Evolutionary conservation across 164 flowering plant genomes (phyloP), one percentile per base, ranked within the genome.

Genomic region (Macadamia integrifolia): DNA sequence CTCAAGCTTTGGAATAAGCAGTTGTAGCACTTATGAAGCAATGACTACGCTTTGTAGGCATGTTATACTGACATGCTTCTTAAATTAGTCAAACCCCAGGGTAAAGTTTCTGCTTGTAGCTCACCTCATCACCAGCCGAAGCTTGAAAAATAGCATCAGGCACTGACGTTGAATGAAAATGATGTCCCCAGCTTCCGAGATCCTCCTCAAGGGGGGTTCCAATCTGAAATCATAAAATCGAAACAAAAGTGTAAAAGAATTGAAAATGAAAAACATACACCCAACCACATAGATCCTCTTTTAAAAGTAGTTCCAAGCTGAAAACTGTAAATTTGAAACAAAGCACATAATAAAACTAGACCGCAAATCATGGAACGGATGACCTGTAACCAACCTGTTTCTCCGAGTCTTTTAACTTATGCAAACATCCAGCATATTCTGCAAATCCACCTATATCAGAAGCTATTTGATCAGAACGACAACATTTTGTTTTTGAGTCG

Each of bases 61-160:
- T 23, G 69, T 3, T n/a, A 67, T 14, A n/a, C 9, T 23, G 43
- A 11, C 17, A 6, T 6, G n/a, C 7, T 29, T 13, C 44, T 42
- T 40, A 29, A 48, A 64, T 46, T 58, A 28, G 59, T 48, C 28
- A 29, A 67, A 67, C 56, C 56, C 28, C 0, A 0, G 35, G 43
- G 29, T 5, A 57, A 46, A 46, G 30, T 58, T 30, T 60, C 13
- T 59, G 59, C 30, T 52, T 23, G 60, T 13, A 58, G 29, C 84
- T 58, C 50, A 92, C 97, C 94, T 95, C 97, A 56, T 92, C 87
- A 62, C 99, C 98, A 59, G 98, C 98, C 58, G 99, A 86, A 74
- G 96, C 92, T 81, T 89, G 97, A 55, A 95, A 74, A 69, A 88
- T 86, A 65, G 77, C 63, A 83, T 95, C 99, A 71, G 99, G 99